phyloP scores from a whole-genome alignment of 1,284 basidiomycete genomes.

The Ceratobasidium sp. region DNA sequence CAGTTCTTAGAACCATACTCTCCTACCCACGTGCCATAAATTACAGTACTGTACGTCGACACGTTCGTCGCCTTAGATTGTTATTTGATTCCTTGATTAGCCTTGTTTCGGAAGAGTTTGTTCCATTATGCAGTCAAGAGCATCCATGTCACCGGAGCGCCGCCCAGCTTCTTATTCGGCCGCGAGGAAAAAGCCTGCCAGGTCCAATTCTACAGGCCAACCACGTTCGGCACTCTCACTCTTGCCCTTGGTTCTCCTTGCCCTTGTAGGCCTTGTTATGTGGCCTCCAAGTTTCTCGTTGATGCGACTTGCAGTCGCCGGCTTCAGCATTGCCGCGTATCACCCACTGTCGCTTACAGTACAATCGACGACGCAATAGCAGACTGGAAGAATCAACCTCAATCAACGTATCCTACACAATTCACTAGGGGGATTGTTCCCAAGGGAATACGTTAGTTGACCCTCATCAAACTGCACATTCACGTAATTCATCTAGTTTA shows the following conservation, averaged over 20 bases:
- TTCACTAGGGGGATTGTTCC: conserved; percentile 34
- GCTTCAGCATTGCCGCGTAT: not conserved
- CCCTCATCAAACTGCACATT: not conserved
- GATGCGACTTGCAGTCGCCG: conserved; percentile 13
- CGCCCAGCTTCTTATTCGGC: not conserved
- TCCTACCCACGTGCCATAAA: no score
- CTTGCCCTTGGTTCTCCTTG: conserved; percentile 11
- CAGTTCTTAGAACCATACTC: no score
- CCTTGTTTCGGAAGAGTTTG: not conserved
- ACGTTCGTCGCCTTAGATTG: not conserved
- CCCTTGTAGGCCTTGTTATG: conserved; percentile 24
- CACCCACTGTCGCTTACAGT: not conserved
- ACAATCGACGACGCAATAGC: conserved; percentile 25
- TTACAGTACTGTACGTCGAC: no score
- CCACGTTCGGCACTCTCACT: not conserved
- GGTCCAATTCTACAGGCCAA: not conserved
- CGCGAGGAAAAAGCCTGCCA: not conserved
- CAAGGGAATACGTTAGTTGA: conserved; percentile 31
- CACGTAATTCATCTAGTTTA: not conserved
- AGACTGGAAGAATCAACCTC: conserved; percentile 34
- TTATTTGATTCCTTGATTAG: not conserved
- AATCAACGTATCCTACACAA: conserved; percentile 26
- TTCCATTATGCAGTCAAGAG: no score
- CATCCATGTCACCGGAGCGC: no score
- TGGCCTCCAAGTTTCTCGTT: conserved; percentile 33